Percentiles rank a stretch among this genome's conserved stretches.
Evolutionary conservation across 257 asterid genomes (phyloP).

Genomic region (Gardenia jasminoides): DNA sequence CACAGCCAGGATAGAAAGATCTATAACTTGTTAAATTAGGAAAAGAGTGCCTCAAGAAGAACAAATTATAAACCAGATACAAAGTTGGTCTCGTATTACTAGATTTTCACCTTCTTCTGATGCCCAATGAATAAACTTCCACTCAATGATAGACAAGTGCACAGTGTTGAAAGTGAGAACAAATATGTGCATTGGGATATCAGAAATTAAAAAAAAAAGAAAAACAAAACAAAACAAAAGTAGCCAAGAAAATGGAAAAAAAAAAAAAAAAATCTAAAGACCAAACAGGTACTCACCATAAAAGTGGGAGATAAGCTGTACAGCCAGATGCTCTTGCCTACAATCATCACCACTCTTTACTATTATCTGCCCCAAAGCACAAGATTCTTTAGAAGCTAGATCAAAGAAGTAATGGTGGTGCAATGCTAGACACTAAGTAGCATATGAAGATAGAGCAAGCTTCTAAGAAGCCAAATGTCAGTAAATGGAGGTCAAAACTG

Average conservation of each 20-base stretch:
- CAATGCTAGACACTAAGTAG: neutral
- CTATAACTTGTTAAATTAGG: neutral
- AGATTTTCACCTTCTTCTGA: neutral
- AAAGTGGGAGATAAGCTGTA: constrained; percentile 57
- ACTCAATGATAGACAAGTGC: neutral
- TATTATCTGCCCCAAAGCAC: constrained; percentile 31
- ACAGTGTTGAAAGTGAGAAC: neutral
- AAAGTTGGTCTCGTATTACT: neutral
- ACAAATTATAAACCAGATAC: neutral
- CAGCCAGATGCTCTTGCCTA: constrained; percentile 60
- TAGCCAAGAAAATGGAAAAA: neutral
- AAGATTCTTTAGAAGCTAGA: constrained; percentile 18
- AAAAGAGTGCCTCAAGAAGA: neutral
- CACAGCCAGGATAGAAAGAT: neutral
- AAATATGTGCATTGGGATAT: neutral
- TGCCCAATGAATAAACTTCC: neutral
- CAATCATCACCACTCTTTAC: constrained; percentile 62
- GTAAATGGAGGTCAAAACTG: neutral
- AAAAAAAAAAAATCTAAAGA: neutral
- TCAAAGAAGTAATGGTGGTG: neutral
- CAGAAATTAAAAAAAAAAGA: neutral
- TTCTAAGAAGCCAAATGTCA: neutral
- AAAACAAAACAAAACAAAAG: neutral
- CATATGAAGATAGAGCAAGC: constrained; percentile 3
- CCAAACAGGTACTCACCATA: constrained; percentile 34